Percentiles rank a stretch among this genome's conserved stretches.
These are phyloP conservation scores for Teunomyces panamensis DNA, from an alignment of 805 yeast genomes.

Conservation along the genomic window DNA sequence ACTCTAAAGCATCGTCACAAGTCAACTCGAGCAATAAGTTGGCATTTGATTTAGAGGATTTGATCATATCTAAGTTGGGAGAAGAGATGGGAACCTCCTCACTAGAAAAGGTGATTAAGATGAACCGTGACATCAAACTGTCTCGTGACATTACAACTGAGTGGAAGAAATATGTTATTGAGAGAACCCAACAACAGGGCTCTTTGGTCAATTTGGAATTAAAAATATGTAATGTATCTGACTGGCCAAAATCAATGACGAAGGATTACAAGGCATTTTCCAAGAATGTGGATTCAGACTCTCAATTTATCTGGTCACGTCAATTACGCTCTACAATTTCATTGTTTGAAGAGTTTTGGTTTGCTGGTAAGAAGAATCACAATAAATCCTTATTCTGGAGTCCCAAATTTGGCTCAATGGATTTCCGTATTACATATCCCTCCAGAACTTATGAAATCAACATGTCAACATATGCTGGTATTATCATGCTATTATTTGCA, in stretches of 20 bases:
- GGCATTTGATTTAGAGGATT: slow-evolving; percentile 65
- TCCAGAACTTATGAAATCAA: slow-evolving; percentile 72
- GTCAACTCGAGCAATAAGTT: slow-evolving; percentile 29
- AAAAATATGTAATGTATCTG: slow-evolving; percentile 42
- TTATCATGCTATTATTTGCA: slow-evolving; percentile 69
- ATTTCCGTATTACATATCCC: slow-evolving; percentile 67
- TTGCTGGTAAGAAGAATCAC: slow-evolving; percentile 35
- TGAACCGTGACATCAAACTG: slow-evolving; percentile 75
- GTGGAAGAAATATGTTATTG: slow-evolving; percentile 27
- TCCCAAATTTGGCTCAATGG: slow-evolving; percentile 79
- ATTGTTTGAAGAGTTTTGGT: slow-evolving; percentile 43
- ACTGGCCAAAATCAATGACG: slow-evolving; percentile 47
- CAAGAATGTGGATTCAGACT: slow-evolving; percentile 15
- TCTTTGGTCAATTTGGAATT: slow-evolving; percentile 33
- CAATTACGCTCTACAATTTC: slow-evolving; percentile 34
- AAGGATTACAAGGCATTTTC: slow-evolving; percentile 37
- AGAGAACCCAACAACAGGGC: slow-evolving; percentile 8
- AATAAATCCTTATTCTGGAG: slow-evolving; percentile 62
- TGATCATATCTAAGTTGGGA: slow-evolving; percentile 61
- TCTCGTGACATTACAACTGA: slow-evolving; percentile 37
- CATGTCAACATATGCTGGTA: slow-evolving; percentile 78
- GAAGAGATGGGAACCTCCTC: slow-evolving; percentile 79
- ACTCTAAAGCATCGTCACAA: slow-evolving; percentile 26
- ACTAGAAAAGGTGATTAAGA: slow-evolving; percentile 76
- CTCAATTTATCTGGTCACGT: slow-evolving; percentile 37